These are phyloP conservation scores for Parafenestella ontariensis DNA, from an alignment of 2,329 filamentous ascomycete genomes.

Conservation along the genomic window DNA sequence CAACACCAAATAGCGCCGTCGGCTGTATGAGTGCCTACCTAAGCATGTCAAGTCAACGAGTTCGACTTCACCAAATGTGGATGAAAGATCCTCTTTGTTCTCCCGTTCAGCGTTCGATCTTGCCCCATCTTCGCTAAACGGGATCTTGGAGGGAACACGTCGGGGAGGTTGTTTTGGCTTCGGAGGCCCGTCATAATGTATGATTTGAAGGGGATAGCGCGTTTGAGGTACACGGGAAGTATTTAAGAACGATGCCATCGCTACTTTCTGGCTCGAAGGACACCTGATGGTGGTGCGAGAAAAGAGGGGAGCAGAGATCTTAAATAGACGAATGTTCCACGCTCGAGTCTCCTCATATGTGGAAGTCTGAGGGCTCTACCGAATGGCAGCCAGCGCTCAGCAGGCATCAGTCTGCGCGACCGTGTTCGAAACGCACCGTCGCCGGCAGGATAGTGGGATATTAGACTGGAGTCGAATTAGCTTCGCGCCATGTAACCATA, in stretches of 20 bases:
- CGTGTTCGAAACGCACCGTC: conserved; percentile 10
- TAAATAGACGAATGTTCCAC: conserved; percentile 18
- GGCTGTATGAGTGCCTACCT: conserved; percentile 15
- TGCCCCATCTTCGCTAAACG: conserved; percentile 5
- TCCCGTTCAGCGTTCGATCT: conserved; percentile 8
- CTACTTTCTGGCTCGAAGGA: conserved; percentile 9
- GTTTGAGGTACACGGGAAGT: conserved; percentile 4
- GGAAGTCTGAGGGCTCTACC: conserved; percentile 11
- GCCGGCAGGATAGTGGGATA: conserved; percentile 6
- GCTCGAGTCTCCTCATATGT: conserved; percentile 5
- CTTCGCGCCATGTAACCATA: conserved; percentile 4
- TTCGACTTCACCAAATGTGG: conserved; percentile 8
- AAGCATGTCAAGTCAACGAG: conserved; percentile 14
- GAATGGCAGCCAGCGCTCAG: conserved; percentile 5
- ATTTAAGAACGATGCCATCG: conserved; percentile 11
- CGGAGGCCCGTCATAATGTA: conserved; percentile 13
- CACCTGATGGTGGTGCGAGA: conserved; percentile 4
- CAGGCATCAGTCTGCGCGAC: conserved; percentile 7
- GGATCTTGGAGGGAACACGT: conserved; percentile 8
- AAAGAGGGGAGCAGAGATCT: conserved; percentile 12
- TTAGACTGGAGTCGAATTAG: conserved; percentile 9
- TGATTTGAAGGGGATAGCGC: conserved; percentile 9
- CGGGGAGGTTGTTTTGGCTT: conserved; percentile 12
- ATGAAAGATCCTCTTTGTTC: conserved; percentile 8
- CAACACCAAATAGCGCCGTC: background rate